Base-by-base conservation (phyloP, 139 green algal species). In the Tetraselmis striata region DNA sequence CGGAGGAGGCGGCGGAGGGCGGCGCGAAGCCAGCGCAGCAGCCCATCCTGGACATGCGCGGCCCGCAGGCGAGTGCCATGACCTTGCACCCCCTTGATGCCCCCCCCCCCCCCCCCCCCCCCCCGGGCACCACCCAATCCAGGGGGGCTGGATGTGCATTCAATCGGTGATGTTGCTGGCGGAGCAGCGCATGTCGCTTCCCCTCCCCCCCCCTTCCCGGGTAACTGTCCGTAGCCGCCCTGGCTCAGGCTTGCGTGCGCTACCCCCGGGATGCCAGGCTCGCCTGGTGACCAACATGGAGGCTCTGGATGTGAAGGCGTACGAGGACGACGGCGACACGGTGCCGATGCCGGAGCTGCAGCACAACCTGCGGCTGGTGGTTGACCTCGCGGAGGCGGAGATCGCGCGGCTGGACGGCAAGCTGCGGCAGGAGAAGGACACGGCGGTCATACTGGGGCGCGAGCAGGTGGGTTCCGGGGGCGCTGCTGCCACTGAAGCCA, bases 361-460 rank as follows among this genome's bases (percentile, higher is more conserved):
- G 87, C 97, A 99, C 91, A 99, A 99, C 92, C 89, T 99, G 92
- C 89, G 92, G 28, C 89, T 98, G 86, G 87, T 98, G 77, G 93
- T 98, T 24, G 93, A 97, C 78, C 82, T 98, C 67, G 93, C 93
- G 2, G 96, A 98, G 82, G 90, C 90, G 1, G 91, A 97, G 82
- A 96, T 99, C 78, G 88, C 93, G 81, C 87, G 83, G 78, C 82
- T 96, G 77, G 94, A 98, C 77, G 89, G 85, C 25, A 88, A 90
- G 79, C 87, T 98, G 74, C 80, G 92, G 58, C 90, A 94, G 30
- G 92, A 98, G 89, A 94, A 97, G 84, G 93, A 96, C 89, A 94
- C 91, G 0, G 90, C 91, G 0, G 88, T 92, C 0, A 84, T 96
- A 26, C 87, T 96, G 31, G 90, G 82, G 0, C 80, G 89, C 30